Evolutionary conservation across 1,284 basidiomycete species (phyloP).

Genomic region (Cutaneotrichosporon sp.): DNA sequence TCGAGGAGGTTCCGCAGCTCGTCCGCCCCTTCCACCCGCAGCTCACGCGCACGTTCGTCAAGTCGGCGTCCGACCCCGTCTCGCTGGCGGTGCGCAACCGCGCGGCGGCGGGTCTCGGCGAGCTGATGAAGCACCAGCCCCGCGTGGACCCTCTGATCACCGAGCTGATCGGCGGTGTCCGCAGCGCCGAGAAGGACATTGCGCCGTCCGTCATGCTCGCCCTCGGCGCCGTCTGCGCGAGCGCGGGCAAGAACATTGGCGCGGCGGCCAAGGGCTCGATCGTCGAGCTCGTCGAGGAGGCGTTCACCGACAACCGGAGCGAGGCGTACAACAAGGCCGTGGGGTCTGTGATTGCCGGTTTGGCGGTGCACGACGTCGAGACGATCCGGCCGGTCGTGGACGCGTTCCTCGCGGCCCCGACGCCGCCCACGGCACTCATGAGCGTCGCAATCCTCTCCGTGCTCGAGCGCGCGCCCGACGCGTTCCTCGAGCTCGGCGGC

Average conservation of each 20-base stretch:
- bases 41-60: conserved; percentile 94
- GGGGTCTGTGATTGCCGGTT: conserved; percentile 66
- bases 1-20: conserved; percentile 79
- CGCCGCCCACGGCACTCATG: conserved; percentile 51
- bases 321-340: conserved; percentile 73
- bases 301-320: conserved; percentile 62
- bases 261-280: conserved; percentile 71
- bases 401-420: conserved; percentile 43
- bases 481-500: conserved; percentile 68
- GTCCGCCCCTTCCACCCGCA: conserved; percentile 99
- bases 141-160: conserved; percentile 71
- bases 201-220: conserved; percentile 74
- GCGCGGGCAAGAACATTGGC: conserved; percentile 73
- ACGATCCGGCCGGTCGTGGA: conserved; percentile 68
- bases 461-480: conserved; percentile 59
- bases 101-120: conserved; percentile 81
- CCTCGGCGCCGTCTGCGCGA: conserved; percentile 73
- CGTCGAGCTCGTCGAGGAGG: conserved; percentile 72
- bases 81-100: conserved; percentile 77
- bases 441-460: conserved; percentile 69
- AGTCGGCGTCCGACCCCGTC: conserved; percentile 80
- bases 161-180: conserved; percentile 64
- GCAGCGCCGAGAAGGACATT: conserved; percentile 69
- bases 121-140: conserved; percentile 85
- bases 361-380: conserved; percentile 65